Evolutionary conservation across 2,329 filamentous ascomycete genomes (phyloP), one percentile per base, ranked within the genome.

Genomic region (Apiospora phragmitis): DNA sequence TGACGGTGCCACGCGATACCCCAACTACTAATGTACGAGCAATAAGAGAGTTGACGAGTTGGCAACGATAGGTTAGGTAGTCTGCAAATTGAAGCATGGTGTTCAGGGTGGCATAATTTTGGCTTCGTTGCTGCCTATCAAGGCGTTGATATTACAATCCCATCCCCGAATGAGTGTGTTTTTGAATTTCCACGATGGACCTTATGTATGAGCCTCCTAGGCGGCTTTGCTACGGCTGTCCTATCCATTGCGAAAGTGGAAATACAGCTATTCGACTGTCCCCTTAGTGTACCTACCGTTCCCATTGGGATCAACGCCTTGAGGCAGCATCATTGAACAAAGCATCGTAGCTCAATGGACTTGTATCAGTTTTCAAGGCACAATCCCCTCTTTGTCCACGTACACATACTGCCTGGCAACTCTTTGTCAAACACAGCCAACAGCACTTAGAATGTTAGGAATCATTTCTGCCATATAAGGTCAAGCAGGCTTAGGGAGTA

Each of bases 11-110:
- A 72, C 73, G 74, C 74, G 72, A 74, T 67, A 74, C 72, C 69
- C 74, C 72, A 71, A 73, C 73, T 65, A 70, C 72, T 74, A 75
- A 75, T 75, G 74, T 73, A 76, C 74, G 74, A 76, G 74, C 72
- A 77, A n/a, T n/a, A 74, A 76, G 70, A 74, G 72, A 66, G 71
- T 74, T 74, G 72, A 76, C 72, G 74, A 75, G 71, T 72, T 74
- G 71, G 71, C 71, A 71, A 70, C 24, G 71, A n/a, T n/a, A n/a
- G n/a, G n/a, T n/a, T 67, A 51, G 72, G 70, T 59, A 68, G 72
- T 65, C 35, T 47, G 59, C 51, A 59, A 42, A n/a, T 47, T 47
- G 43, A 41, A 71, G 70, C 70, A 69, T 43, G 70, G 70, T 71
- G 70, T 71, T 71, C 55, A 65, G 70, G 62, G 62, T 69, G 59